Conservation (phyloP, 78 protist species). For the Isochrysis galbana region DNA sequence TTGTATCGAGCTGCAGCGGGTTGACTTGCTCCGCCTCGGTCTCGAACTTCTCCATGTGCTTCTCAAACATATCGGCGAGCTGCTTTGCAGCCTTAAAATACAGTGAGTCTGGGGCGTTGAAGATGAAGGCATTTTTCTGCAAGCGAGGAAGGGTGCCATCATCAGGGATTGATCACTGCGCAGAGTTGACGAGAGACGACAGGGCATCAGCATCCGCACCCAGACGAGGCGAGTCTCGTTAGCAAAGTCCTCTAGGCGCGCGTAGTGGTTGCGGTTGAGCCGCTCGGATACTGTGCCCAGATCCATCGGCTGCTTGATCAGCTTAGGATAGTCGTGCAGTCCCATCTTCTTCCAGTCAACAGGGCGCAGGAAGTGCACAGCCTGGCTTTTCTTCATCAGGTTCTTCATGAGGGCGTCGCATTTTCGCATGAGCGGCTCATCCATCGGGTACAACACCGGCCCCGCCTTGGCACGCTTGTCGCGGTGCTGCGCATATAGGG, state of each 20-base stretch:
- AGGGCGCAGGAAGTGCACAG: conserved; percentile 51
- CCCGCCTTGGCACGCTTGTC: neutral
- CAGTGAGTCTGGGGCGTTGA: conserved; percentile 23
- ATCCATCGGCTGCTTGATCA: conserved; percentile 73
- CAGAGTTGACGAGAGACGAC: neutral
- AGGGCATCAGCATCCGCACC: neutral
- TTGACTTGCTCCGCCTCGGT: neutral
- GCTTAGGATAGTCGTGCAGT: conserved; percentile 38
- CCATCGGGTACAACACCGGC: neutral
- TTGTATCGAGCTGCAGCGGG: neutral
- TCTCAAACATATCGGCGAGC: conserved; percentile 3
- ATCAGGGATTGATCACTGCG: neutral
- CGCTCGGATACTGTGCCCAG: conserved; percentile 36
- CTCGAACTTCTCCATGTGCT: conserved; percentile 6
- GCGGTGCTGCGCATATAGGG: no score
- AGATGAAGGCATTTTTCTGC: conserved; percentile 33
- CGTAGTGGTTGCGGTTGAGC: neutral
- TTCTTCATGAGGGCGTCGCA: neutral
- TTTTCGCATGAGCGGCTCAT: neutral
- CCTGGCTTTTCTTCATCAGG: neutral
- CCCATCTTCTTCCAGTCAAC: conserved; percentile 42
- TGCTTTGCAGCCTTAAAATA: neutral
- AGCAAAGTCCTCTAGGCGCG: neutral
- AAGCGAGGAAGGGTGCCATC: neutral
- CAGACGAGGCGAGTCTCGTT: conserved; percentile 40